These are phyloP conservation scores for Naegleria lovaniensis DNA, from an alignment of 208 protist genomes.

Conservation along the genomic window DNA sequence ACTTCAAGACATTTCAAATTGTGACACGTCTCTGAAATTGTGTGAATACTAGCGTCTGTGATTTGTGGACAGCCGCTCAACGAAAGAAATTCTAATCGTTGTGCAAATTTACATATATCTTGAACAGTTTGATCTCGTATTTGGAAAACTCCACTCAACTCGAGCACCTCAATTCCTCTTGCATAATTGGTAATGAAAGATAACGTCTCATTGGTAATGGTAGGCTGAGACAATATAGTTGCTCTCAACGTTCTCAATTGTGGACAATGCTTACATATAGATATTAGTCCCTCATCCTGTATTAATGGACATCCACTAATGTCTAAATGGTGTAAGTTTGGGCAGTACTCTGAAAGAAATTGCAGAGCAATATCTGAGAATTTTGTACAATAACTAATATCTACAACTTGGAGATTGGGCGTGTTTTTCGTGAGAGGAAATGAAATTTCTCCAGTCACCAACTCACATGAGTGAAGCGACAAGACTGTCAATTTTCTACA, in stretches of 20 bases:
- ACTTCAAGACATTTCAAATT: neutral
- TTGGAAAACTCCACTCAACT: neutral
- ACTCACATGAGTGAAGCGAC: constrained; percentile 4
- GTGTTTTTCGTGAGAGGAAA: neutral
- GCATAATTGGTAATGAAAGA: neutral
- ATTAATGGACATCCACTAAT: neutral
- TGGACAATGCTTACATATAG: neutral
- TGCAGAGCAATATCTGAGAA: neutral
- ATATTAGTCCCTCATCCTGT: neutral
- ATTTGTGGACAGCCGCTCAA: neutral
- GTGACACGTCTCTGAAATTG: neutral
- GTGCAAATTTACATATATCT: neutral
- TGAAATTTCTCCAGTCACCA: neutral
- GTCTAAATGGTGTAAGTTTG: neutral
- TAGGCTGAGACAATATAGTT: neutral
- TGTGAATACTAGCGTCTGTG: neutral
- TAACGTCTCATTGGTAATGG: neutral
- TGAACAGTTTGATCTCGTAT: neutral
- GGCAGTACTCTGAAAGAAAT: constrained; percentile 7
- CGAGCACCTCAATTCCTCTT: neutral
- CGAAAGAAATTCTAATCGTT: neutral
- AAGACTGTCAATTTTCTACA: neutral
- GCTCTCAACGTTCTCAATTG: neutral
- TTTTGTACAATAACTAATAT: constrained; percentile 16
- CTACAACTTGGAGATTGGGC: neutral